phyloP scores from a whole-genome alignment of 2,329 filamentous ascomycete species.

The Penicillium verrucosum region DNA sequence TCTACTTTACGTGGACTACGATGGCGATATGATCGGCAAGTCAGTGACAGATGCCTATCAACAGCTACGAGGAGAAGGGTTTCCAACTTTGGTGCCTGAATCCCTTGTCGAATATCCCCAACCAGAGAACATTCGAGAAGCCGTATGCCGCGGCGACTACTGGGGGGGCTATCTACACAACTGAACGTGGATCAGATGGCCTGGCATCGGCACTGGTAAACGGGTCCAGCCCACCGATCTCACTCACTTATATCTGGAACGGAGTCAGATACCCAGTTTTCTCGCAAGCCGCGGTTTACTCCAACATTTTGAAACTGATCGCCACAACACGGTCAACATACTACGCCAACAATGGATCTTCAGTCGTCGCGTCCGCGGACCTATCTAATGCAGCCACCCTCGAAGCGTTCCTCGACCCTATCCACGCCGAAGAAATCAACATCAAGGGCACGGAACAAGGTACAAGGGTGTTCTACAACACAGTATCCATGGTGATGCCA shows the following conservation, averaged over 20 bases:
- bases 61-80: neutral
- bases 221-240: neutral
- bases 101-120: neutral
- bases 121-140: neutral
- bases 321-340: neutral
- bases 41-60: slow-evolving; percentile 28
- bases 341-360: slow-evolving; percentile 1
- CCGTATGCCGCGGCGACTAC: slow-evolving; percentile 2
- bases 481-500: slow-evolving; percentile 40
- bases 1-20: slow-evolving; percentile 33
- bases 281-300: neutral
- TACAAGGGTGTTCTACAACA: slow-evolving; percentile 40
- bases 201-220: neutral
- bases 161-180: slow-evolving; percentile 1
- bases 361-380: neutral
- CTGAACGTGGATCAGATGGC: neutral
- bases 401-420: neutral
- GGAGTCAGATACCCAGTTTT: slow-evolving; percentile 2
- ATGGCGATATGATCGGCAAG: slow-evolving; percentile 28
- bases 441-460: slow-evolving; percentile 39
- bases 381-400: neutral
- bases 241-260: slow-evolving; percentile 2
- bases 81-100: neutral
- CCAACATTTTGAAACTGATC: neutral
- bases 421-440: slow-evolving; percentile 23